phyloP scores from a whole-genome alignment of 306 rosid genomes.

The Prunus kanzakura region DNA sequence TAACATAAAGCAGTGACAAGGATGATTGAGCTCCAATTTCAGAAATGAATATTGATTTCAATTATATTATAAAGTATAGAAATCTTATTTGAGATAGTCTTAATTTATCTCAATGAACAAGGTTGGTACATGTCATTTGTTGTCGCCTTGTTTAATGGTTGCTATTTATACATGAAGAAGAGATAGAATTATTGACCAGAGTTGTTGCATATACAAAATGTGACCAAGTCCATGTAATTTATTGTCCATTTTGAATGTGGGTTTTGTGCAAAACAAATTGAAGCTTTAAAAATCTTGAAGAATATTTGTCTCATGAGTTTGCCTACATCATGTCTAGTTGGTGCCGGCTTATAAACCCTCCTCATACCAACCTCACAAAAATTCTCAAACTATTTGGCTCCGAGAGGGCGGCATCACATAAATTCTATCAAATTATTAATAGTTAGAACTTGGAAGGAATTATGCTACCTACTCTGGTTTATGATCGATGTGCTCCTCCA shows the following conservation, averaged over 20 bases:
- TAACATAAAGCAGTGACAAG: background rate
- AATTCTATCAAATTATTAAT: background rate
- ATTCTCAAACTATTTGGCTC: constrained; percentile 17
- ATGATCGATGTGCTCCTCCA: background rate
- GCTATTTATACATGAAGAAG: background rate
- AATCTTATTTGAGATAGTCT: background rate
- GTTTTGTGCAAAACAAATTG: background rate
- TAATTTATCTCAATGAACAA: constrained; percentile 17
- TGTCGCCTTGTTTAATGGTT: background rate
- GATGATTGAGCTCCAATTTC: background rate
- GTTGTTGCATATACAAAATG: background rate
- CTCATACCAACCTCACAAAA: background rate
- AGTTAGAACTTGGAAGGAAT: background rate
- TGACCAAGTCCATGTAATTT: background rate
- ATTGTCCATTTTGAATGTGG: background rate
- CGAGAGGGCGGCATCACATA: constrained; percentile 15
- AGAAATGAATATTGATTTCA: background rate
- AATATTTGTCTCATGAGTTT: constrained; percentile 35
- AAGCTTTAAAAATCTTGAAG: constrained; percentile 12
- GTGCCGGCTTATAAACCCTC: constrained; percentile 50
- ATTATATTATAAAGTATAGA: background rate
- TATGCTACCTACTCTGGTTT: background rate
- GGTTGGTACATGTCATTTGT: background rate
- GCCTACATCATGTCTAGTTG: constrained; percentile 47
- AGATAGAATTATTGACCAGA: background rate